A percentile compares a stretch with the other conserved stretches of the same genome.
phyloP scores from a whole-genome alignment of 495 filamentous ascomycete genomes.

The Talaromyces stipitatus region DNA sequence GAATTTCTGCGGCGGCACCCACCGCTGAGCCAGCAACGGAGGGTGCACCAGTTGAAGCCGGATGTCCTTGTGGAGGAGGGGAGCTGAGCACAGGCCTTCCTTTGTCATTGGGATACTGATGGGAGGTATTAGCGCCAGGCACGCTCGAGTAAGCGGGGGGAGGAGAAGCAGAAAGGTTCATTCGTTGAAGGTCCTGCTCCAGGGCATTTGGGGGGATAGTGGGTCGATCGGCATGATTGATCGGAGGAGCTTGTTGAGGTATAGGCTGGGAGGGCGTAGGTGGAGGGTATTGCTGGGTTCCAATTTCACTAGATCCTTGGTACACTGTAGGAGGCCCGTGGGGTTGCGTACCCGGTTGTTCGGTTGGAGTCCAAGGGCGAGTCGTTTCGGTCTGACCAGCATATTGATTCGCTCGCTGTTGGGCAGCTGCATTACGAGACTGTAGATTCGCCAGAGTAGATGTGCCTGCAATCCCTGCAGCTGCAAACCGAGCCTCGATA shows the following conservation, averaged over 20 bases:
- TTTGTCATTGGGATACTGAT: slow-evolving; percentile 76
- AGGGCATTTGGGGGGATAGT: slow-evolving; percentile 51
- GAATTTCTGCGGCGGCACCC: background rate
- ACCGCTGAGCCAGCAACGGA: slow-evolving; percentile 16
- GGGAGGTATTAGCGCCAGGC: slow-evolving; percentile 41
- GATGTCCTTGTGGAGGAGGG: slow-evolving; percentile 13
- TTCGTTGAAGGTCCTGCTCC: slow-evolving; percentile 79
- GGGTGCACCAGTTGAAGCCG: slow-evolving; percentile 24
- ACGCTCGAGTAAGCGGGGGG: slow-evolving; percentile 90
- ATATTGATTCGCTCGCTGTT: slow-evolving; percentile 71
- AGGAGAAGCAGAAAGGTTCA: slow-evolving; percentile 76
- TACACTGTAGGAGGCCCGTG: slow-evolving; percentile 92
- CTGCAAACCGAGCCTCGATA: slow-evolving; percentile 85
- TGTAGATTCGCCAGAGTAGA: slow-evolving; percentile 72
- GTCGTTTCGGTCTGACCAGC: slow-evolving; percentile 42
- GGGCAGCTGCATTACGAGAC: slow-evolving; percentile 74
- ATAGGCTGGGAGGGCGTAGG: slow-evolving; percentile 24
- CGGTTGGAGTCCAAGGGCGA: slow-evolving; percentile 93
- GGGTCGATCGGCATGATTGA: slow-evolving; percentile 21
- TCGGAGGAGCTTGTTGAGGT: slow-evolving; percentile 20
- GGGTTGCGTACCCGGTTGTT: slow-evolving; percentile 77
- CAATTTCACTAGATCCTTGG: slow-evolving; percentile 64
- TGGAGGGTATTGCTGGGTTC: slow-evolving; percentile 20
- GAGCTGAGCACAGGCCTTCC: slow-evolving; percentile 30
- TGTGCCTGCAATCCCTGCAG: slow-evolving; percentile 78